These are phyloP conservation scores for Trametes meyenii DNA, from an alignment of 768 basidiomycete species.

Conservation along the genomic window DNA sequence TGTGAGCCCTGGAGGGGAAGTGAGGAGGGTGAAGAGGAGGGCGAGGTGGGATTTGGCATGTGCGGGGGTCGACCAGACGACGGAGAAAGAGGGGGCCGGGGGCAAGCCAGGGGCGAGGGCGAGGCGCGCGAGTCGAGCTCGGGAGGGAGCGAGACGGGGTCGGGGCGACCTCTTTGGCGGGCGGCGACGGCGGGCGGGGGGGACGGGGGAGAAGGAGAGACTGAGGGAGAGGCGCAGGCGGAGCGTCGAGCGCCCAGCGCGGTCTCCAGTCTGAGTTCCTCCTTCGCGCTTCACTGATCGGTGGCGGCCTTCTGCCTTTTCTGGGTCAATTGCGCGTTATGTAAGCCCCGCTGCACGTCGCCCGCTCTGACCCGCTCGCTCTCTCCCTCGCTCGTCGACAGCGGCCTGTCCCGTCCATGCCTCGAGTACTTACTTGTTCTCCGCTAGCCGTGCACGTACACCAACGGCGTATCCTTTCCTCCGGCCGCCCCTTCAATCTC, in stretches of 20 bases:
- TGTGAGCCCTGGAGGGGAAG: slow-evolving; percentile 29
- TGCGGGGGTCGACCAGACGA: slow-evolving; percentile 12
- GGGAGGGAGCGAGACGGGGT: neutral
- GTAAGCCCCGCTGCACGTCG: neutral
- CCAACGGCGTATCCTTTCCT: no score
- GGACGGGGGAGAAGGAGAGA: neutral
- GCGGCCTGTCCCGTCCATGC: neutral
- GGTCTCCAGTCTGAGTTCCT: neutral
- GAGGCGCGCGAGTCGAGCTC: neutral
- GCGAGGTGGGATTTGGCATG: slow-evolving; percentile 27
- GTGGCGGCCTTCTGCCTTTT: slow-evolving; percentile 17
- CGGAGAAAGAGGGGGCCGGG: slow-evolving; percentile 15
- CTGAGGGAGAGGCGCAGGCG: neutral
- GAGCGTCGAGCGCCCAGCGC: neutral
- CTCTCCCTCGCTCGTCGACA: neutral
- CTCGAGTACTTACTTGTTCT: no score
- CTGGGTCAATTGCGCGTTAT: slow-evolving; percentile 19
- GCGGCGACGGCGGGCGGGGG: neutral
- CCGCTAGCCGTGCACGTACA: no score
- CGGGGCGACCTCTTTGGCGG: neutral
- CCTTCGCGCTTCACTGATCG: slow-evolving; percentile 8
- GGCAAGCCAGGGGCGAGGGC: slow-evolving; percentile 20
- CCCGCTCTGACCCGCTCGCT: neutral
- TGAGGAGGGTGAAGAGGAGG: slow-evolving; percentile 24
- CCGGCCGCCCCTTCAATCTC: no score